Evolutionary conservation across 768 basidiomycete genomes (phyloP), one percentile per base, ranked within the genome.

Genomic region (Lentinula sp.): DNA sequence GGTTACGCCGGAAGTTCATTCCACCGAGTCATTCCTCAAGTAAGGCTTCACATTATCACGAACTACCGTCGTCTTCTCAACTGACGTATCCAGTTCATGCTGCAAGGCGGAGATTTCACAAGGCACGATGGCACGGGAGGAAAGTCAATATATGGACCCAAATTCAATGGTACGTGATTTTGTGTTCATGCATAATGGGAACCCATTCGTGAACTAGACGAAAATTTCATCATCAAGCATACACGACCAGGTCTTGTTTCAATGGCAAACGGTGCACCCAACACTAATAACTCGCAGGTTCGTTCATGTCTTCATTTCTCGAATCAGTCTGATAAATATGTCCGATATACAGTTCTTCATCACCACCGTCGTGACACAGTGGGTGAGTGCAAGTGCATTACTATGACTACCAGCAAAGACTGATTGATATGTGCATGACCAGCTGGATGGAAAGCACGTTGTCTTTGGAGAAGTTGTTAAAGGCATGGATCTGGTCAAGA

Each of bases 21-120:
- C 35, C 57, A 59, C 57, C 57, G 46, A 13, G 46, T 59, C 10
- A 59, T 59, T 48, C 57, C 57, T 39, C 4, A 28, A 13, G 57
- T 49, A 39, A 59, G 46, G 9, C 15, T 40, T 40, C n/a, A 10
- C 40, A 5, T 6, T 39, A 18, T 39, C 37, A 13, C 23, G 2
- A 43, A 31, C 13, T 56, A 53, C 31, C 4, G 21, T 35, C 1
- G n/a, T 21, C 8, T 21, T 8, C 45, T 46, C 6, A 46, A 21
- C 64, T 76, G 95, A 67, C 92, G 94, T 70, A 89, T 89, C 65
- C 54, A 80, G 45, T 95, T 93, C 76, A 93, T 93, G 91, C 79
- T 93, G 61, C 93, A 95, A 73, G 93, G 92, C 28, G 94, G 94
- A 60, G 93, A 95, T 71, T 96, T 96, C 72, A 89, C 87, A 64